Conservation (phyloP, 768 basidiomycete species). For the Auricularia sp. region DNA sequence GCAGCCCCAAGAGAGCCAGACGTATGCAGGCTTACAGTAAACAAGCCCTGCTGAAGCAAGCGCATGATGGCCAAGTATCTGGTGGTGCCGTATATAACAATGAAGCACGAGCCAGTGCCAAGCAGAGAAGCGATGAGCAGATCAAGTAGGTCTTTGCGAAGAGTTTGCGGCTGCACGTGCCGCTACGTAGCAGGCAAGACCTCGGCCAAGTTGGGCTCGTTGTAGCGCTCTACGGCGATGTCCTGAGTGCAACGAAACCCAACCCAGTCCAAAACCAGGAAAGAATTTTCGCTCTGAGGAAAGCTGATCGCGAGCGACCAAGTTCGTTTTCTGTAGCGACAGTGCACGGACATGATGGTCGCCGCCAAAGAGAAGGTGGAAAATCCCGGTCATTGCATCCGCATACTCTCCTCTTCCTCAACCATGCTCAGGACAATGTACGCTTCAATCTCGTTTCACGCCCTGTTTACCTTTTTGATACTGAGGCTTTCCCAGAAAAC, state of each 20-base stretch:
- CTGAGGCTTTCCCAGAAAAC: conserved; percentile 45
- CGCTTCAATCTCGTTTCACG: neutral
- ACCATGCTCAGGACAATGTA: neutral
- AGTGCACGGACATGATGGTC: neutral
- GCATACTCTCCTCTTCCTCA: too few relatives aligned
- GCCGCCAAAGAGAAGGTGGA: too few relatives aligned
- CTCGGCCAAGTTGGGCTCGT: neutral
- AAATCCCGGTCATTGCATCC: too few relatives aligned
- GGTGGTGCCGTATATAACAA: neutral
- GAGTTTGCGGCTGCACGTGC: neutral
- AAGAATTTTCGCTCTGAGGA: conserved; percentile 42
- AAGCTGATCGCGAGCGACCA: conserved; percentile 43
- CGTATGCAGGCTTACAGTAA: neutral
- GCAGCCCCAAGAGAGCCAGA: neutral
- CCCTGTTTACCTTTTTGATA: neutral
- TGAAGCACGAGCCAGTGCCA: neutral
- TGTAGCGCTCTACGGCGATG: neutral
- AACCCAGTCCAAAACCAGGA: conserved; percentile 44
- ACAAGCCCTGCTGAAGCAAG: neutral
- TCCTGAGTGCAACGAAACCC: conserved; percentile 3
- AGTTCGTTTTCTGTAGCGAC: conserved; percentile 31
- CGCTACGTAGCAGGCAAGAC: neutral
- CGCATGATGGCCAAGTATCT: neutral
- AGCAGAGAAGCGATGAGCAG: neutral
- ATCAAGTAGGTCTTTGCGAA: neutral